Percentiles rank a stretch among this genome's conserved stretches.
Conservation (phyloP, 2,329 filamentous ascomycete genomes). For the Colletotrichum sidae region DNA sequence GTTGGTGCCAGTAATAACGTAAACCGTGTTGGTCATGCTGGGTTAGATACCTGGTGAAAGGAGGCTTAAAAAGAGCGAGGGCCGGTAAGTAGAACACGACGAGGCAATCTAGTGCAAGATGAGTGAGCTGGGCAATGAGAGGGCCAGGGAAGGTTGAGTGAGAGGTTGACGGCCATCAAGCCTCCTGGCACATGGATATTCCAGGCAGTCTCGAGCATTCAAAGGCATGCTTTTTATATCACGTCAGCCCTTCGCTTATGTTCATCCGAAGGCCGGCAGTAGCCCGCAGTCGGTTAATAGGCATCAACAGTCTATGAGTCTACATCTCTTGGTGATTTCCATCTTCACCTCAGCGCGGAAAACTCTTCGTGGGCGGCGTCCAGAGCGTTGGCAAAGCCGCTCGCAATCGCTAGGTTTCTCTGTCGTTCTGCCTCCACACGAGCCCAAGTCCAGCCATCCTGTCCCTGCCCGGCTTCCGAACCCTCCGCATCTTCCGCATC, state of each 20-base stretch:
- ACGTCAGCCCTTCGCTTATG: constrained; percentile 14
- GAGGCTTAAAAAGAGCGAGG: too few species aligned
- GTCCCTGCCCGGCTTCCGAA: background rate
- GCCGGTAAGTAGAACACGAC: too few species aligned
- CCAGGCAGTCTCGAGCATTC: too few species aligned
- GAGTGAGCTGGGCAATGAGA: too few species aligned
- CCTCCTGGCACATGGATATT: too few species aligned
- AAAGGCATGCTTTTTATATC: background rate
- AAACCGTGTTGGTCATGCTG: constrained; percentile 43
- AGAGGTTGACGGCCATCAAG: too few species aligned
- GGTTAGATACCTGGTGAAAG: background rate
- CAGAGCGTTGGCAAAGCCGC: constrained; percentile 22
- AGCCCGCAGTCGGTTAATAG: too few species aligned
- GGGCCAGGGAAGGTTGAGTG: too few species aligned
- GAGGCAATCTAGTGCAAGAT: too few species aligned
- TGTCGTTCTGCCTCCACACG: constrained; percentile 28
- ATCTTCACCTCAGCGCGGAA: constrained; percentile 6
- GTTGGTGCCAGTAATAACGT: constrained; percentile 54
- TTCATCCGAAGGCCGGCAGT: background rate
- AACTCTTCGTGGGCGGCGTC: constrained; percentile 30
- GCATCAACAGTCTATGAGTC: too few species aligned
- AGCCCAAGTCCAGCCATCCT: constrained; percentile 26
- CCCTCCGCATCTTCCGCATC: background rate
- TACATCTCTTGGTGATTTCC: too few species aligned
- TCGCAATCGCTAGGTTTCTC: constrained; percentile 14